Conservation (phyloP, 2,329 filamentous ascomycete genomes). For the Paradendryphiella salina region DNA sequence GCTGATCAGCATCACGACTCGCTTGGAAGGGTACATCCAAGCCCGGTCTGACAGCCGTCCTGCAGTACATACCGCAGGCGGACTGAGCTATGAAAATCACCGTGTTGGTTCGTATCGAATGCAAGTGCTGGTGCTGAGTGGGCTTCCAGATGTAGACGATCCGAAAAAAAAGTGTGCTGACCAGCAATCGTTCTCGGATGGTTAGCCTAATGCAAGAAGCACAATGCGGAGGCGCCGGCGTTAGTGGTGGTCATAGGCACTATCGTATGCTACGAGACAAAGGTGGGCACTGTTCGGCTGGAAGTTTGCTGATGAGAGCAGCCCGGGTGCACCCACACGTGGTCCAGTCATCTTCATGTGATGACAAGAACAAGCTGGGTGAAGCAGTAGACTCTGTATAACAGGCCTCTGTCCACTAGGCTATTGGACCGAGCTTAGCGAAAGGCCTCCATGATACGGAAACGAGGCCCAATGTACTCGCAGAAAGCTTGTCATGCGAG, state of each 20-base stretch:
- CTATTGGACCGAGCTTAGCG: slow-evolving; percentile 4
- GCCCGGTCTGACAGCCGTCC: slow-evolving; percentile 10
- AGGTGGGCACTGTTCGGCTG: not conserved
- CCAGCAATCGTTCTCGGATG: not conserved
- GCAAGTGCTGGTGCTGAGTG: slow-evolving; percentile 1
- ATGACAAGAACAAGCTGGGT: not conserved
- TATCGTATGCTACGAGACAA: not conserved
- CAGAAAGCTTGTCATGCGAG: slow-evolving; percentile 18
- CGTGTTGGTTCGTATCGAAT: slow-evolving; percentile 13
- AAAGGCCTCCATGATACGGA: slow-evolving; percentile 1
- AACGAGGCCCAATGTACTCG: slow-evolving; percentile 12
- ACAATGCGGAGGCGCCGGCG: slow-evolving; percentile 1
- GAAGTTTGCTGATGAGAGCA: not conserved
- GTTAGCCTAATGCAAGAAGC: slow-evolving; percentile 6
- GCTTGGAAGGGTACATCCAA: slow-evolving; percentile 5
- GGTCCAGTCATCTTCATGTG: not conserved
- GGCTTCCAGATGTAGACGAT: slow-evolving; percentile 5
- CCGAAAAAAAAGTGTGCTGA: not conserved
- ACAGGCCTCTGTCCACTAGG: not conserved
- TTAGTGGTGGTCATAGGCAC: not conserved
- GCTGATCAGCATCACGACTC: slow-evolving; percentile 3
- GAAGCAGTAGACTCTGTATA: not conserved
- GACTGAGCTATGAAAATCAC: slow-evolving; percentile 9
- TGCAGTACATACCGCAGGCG: not conserved
- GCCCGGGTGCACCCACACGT: not conserved